Percentiles rank a stretch among this genome's conserved stretches.
These are phyloP conservation scores for Camelina laxa DNA, from an alignment of 345 rosid species.

Conservation along the genomic window DNA sequence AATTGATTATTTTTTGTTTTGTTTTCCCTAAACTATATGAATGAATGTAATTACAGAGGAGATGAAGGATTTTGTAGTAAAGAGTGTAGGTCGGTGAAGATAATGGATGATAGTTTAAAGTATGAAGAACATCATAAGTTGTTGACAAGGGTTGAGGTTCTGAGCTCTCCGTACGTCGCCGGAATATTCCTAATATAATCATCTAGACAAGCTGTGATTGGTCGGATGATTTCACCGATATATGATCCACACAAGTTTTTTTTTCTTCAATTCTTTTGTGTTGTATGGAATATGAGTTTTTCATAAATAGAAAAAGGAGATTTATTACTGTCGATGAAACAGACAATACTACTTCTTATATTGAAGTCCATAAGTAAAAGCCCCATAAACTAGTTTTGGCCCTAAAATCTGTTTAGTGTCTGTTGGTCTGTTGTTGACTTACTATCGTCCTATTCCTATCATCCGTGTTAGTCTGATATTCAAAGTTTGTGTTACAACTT, in stretches of 20 bases:
- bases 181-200: conserved; percentile 63
- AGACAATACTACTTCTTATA: no score
- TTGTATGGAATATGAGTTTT: neutral
- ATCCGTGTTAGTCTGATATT: no score
- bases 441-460: no score
- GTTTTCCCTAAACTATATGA: neutral
- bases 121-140: conserved; percentile 48
- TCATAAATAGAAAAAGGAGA: no score
- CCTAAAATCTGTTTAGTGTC: no score
- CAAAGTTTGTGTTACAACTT: no score
- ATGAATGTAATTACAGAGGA: conserved; percentile 53
- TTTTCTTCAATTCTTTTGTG: neutral
- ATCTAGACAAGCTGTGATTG: neutral
- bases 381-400: no score
- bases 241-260: neutral
- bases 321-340: no score
- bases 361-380: no score
- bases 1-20: neutral
- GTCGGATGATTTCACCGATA: neutral
- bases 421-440: no score
- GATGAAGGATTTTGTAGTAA: conserved; percentile 77
- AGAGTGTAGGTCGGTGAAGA: conserved; percentile 71
- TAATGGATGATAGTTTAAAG: conserved; percentile 57
- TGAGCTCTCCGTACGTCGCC: conserved; percentile 50
- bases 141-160: conserved; percentile 44